Percentiles rank a stretch among this genome's conserved stretches.
Evolutionary conservation across 192 early-diverging fungal genomes (phyloP).

Genomic region (Coemansia sp.): DNA sequence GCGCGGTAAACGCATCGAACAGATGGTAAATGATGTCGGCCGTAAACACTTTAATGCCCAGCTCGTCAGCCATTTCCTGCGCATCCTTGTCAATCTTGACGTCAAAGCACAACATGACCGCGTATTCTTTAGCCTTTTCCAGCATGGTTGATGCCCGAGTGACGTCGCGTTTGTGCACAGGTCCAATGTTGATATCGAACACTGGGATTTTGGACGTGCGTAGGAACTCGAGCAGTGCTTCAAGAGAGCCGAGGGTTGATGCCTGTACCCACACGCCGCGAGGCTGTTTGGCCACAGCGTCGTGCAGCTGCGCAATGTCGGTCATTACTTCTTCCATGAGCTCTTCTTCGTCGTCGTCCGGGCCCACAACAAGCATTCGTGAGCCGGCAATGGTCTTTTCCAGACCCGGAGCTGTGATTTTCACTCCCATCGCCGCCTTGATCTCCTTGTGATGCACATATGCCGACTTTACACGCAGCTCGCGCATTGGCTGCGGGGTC

Average conservation of each 20-base stretch:
- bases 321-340: constrained; percentile 93
- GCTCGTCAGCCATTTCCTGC: constrained; percentile 83
- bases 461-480: constrained; percentile 93
- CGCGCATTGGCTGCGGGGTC: constrained; percentile 98
- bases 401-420: constrained; percentile 90
- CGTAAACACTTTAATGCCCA: constrained; percentile 89
- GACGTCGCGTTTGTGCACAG: constrained; percentile 97
- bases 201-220: constrained; percentile 91
- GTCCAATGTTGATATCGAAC: constrained; percentile 94
- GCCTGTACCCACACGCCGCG: constrained; percentile 98
- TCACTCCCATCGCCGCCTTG: constrained; percentile 96
- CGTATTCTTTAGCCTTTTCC: constrained; percentile 84
- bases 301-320: constrained; percentile 77
- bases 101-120: constrained; percentile 86
- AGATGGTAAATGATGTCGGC: constrained; percentile 99
- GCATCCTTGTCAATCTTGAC: constrained; percentile 91
- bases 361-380: constrained; percentile 85
- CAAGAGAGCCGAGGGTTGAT: constrained; percentile 95
- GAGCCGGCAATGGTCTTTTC: constrained; percentile 98
- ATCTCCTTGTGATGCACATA: constrained; percentile 96
- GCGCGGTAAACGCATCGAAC: constrained; percentile 90
- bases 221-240: constrained; percentile 94
- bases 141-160: constrained; percentile 89
- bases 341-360: constrained; percentile 96
- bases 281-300: constrained; percentile 78